Evolutionary conservation across 176 grass and related monocot genomes (phyloP), one percentile per base, ranked within the genome.

Genomic region (Carex littledalei): DNA sequence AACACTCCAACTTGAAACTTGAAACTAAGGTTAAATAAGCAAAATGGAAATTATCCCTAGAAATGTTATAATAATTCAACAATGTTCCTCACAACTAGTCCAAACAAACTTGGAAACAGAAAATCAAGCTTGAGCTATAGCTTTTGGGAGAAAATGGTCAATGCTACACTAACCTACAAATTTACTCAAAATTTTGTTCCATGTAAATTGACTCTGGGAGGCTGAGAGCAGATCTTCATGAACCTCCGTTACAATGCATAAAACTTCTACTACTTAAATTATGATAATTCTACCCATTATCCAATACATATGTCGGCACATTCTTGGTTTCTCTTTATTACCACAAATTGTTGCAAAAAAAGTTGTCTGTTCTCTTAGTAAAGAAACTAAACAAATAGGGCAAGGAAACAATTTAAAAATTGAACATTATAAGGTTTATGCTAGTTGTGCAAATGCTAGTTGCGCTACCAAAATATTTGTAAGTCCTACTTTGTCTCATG

Each of bases 111-210:
- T 77, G 5, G 11, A 52, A 52, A 45, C 35, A n/a, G 17, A 16
- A 72, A 72, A 47, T n/a, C 34, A 72, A 72, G 34, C 68, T 45
- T 7, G 12, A 75, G 52, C 41, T 75, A 75, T 45, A 52, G 20
- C 14, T 76, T 49, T 26, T 29, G 9, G 5, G 47, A 77, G 45
- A 77, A 77, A 77, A 77, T 77, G 68, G 72, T 77, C 72, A 73
- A 73, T 73, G 69, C 69, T 45, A 45, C 71, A 75, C 39, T 55
- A 13, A 77, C 72, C 72, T 77, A 54, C 55, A 24, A 78, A 56
- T 78, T 17, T 50, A 78, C 12, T 52, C 21, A 2, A 72, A 55
- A 31, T 22, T 24, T 47, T 43, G 0, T 71, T 71, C 67, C 37
- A 45, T 12, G 17, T n/a, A 71, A 45, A 71, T 26, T 71, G 16